Percentiles rank a stretch among this genome's conserved stretches.
Evolutionary conservation across 2,329 filamentous ascomycete genomes (phyloP).

Genomic region (Ceratocystis eucalypticola): DNA sequence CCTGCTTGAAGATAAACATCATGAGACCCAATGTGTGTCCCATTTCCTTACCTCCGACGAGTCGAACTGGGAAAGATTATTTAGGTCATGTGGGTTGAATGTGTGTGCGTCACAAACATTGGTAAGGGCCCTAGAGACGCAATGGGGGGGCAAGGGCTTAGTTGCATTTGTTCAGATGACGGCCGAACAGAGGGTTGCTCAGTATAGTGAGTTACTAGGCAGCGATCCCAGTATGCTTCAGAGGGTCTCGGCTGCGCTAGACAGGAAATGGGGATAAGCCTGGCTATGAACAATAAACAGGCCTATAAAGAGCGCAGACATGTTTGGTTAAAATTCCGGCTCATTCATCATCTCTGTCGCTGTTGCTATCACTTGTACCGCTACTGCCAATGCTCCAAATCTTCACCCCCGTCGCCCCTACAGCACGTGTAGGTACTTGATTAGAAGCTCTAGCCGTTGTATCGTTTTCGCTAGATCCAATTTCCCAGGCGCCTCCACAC

Average conservation of each 20-base stretch:
- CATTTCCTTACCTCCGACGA: constrained; percentile 29
- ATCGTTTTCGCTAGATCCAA: constrained; percentile 16
- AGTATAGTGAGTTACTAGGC: constrained; percentile 24
- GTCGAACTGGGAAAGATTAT: constrained; percentile 30
- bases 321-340: not conserved
- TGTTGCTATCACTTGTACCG: not conserved
- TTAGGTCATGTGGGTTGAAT: constrained; percentile 29
- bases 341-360: not conserved
- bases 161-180: constrained; percentile 26
- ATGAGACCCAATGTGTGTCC: constrained; percentile 24
- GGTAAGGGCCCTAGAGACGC: constrained; percentile 23
- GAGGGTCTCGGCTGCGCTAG: not conserved
- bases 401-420: constrained; percentile 13
- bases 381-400: constrained; percentile 15
- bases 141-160: constrained; percentile 25
- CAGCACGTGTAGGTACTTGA: not conserved
- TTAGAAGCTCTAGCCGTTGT: not conserved
- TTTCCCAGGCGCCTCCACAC: constrained; percentile 42
- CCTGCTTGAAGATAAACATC: constrained; percentile 35
- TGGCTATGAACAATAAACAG: not conserved
- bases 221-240: constrained; percentile 16
- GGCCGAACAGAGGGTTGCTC: constrained; percentile 21
- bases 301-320: not conserved
- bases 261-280: not conserved
- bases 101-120: constrained; percentile 28